Percentiles rank a stretch among this genome's conserved stretches.
Evolutionary conservation across 140 eudicot genomes (phyloP).

Genomic region (Oenanthe javanica): DNA sequence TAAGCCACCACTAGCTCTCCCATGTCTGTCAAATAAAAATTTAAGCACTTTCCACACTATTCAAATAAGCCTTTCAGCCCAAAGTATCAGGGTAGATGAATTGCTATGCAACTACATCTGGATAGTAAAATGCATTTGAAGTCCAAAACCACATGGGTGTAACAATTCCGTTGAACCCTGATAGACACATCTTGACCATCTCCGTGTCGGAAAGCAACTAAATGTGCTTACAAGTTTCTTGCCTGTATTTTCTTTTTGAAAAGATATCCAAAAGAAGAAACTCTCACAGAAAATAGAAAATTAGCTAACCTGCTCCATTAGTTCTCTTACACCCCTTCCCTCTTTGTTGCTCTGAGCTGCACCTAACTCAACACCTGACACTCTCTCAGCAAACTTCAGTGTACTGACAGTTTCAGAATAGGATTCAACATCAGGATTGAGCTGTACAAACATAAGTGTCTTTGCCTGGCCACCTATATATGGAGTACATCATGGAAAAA

Average conservation of each 20-base stretch:
- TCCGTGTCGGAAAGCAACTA: neutral
- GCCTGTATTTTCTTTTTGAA: neutral
- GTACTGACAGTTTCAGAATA: conserved; percentile 70
- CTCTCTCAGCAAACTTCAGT: conserved; percentile 81
- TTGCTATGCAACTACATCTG: neutral
- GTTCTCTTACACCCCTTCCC: conserved; percentile 74
- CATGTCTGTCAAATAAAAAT: neutral
- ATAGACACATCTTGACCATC: neutral
- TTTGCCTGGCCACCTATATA: conserved; percentile 94
- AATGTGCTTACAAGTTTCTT: too few relatives aligned
- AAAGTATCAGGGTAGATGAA: neutral
- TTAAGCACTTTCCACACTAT: neutral
- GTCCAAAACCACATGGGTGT: neutral
- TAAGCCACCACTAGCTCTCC: neutral
- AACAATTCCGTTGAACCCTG: neutral
- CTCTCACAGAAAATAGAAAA: neutral
- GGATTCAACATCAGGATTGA: conserved; percentile 79
- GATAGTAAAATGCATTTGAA: neutral
- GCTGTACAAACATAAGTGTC: conserved; percentile 86
- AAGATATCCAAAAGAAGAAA: neutral
- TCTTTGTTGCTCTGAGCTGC: conserved; percentile 82
- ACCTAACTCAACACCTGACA: conserved; percentile 89
- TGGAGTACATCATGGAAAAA: conserved; percentile 8
- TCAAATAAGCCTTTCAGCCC: neutral
- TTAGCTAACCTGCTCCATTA: conserved; percentile 71